These are phyloP conservation scores for Begonia masoniana DNA, from an alignment of 306 rosid genomes.

Conservation along the genomic window DNA sequence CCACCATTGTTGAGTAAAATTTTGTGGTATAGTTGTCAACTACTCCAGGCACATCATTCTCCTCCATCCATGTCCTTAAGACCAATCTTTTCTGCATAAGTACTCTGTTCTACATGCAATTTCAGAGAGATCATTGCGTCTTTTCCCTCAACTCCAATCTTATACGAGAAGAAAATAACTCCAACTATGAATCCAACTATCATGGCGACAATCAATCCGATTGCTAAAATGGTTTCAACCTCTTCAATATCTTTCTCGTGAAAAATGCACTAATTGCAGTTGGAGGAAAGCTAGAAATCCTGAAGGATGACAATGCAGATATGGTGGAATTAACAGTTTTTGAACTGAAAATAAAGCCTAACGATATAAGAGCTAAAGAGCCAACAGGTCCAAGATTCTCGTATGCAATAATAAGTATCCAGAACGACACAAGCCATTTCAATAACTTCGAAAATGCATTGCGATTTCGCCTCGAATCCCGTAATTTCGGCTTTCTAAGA, in stretches of 20 bases:
- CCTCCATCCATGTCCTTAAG: conserved; percentile 90
- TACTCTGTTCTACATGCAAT: conserved; percentile 61
- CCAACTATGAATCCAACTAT: conserved; percentile 67
- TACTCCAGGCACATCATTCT: conserved; percentile 81
- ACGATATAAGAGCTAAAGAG: conserved; percentile 37
- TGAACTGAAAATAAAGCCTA: conserved; percentile 60
- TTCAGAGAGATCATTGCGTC: conserved; percentile 83
- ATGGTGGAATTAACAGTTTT: conserved; percentile 61
- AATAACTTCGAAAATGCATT: conserved; percentile 61
- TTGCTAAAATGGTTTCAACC: conserved; percentile 59
- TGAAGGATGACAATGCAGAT: conserved; percentile 53
- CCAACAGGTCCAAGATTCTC: conserved; percentile 62
- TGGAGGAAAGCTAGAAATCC: conserved; percentile 61
- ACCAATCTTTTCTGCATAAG: conserved; percentile 79
- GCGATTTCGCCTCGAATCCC: conserved; percentile 12
- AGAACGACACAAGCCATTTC: conserved; percentile 66
- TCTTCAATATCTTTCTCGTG: conserved; percentile 50
- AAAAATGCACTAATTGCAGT: conserved; percentile 53
- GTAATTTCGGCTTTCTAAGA: conserved; percentile 39
- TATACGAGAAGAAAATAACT: conserved; percentile 64
- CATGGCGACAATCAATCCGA: conserved; percentile 73
- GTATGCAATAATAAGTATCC: conserved; percentile 54
- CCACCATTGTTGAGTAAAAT: conserved; percentile 64
- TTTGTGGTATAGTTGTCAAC: conserved; percentile 67
- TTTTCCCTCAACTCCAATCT: conserved; percentile 89